Evolutionary conservation across 2,329 filamentous ascomycete species (phyloP), one percentile per base, ranked within the genome.

Genomic region (Aspergillus novoparasiticus): DNA sequence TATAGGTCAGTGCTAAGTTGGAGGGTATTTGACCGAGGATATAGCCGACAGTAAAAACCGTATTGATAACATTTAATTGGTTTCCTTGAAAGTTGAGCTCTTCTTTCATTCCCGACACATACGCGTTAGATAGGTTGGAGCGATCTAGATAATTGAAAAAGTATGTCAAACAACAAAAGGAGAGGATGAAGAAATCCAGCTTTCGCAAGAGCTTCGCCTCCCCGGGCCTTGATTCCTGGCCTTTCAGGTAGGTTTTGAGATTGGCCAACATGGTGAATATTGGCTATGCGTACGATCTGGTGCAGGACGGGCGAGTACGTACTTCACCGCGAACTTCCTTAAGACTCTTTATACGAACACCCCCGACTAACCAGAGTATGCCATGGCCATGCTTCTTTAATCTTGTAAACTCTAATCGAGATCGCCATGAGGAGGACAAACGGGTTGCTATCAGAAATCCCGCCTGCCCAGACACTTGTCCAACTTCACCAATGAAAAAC

Each of bases 61-160:
- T 73, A 19, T 68, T 70, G 60, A 74, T 69, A 2, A 68, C 46
- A 59, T 71, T 73, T 28, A 71, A 62, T 59, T 77, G 67, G 54
- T 74, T 76, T 10, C 75, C 75, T 6, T 71, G 60, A 48, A 77
- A 74, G 50, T 64, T 53, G 16, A 77, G 69, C 48, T 76, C 75
- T 61, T 77, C 72, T 59, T 72, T 68, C 74, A 76, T 76, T n/a
- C 75, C 75, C 1, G 72, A 75, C 9, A 77, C 74, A 59, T 76
- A 85, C 3, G 83, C 83, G 67, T 84, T 84, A 60, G 79, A 79
- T 48, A 84, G 71, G 62, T 83, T 82, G 61, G 78, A 79, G 50
- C 77, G 75, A 65, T 84, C 82, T 11, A 84, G 76, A 69, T 76
- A 74, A 63, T 84, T 84, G 64, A 82, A 75, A 63, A 84, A 84